Evolutionary conservation across 805 yeast genomes (phyloP), one percentile per base, ranked within the genome.

Genomic region (Yarrowia deformans): DNA sequence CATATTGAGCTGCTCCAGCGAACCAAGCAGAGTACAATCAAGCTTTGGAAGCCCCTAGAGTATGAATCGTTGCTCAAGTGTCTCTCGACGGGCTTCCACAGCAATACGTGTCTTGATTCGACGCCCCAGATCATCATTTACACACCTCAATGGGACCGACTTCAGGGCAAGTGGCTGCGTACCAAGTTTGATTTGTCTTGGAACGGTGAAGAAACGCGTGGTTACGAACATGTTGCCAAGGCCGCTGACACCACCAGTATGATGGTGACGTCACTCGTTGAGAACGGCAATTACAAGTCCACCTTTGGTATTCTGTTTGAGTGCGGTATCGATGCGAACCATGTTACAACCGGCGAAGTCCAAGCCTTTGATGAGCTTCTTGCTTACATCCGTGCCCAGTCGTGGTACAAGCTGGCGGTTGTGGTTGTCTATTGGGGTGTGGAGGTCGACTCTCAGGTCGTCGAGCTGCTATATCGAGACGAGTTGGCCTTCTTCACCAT

Each of bases 111-210:
- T 23, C 55, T 46, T 3, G 48, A 23, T 16, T n/a, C 56, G n/a
- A 48, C 37, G n/a, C 46, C 56, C 23, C 67, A 61, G 29, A 32
- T 61, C 40, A 81, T 46, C 71, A 74, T n/a, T 64, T 74, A 0
- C 75, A 79, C 12, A 52, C 70, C 52, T 54, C 80, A 85, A 70
- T 87, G 89, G 88, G 71, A 75, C 2, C 72, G 77, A 1, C 39
- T 78, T 3, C 79, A 81, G 63, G 83, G 87, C 0, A 80, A 79
- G 63, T 86, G 89, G 89, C 75, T 85, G 54, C 79, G 80, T 23
- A 76, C 78, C 18, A 85, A 85, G 73, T 76, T 86, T 10, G 72
- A 77, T 3, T 75, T 87, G 35, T 75, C 74, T 50, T 76, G 79
- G 54, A 78, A 81, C 71, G 43, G 78, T 73, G 13, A 52, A n/a